These are phyloP conservation scores for Euphorbia celastroides DNA, from an alignment of 441 rosid genomes.

Conservation along the genomic window DNA sequence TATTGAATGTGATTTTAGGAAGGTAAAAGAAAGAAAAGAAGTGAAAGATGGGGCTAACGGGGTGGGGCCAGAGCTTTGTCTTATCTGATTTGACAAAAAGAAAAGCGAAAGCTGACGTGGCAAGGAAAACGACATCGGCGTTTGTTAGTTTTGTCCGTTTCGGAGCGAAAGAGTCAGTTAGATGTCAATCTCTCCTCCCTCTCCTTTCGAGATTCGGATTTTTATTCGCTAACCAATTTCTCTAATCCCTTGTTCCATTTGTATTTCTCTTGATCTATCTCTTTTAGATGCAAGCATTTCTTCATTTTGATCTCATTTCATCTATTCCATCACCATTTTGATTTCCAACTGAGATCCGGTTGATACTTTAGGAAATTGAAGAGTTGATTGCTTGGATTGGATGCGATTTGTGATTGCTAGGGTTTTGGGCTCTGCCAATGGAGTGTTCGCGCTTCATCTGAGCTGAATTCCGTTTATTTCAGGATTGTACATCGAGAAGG, in stretches of 20 bases:
- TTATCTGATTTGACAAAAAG: too few species aligned
- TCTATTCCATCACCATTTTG: not conserved
- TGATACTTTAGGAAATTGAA: not conserved
- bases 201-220: not conserved
- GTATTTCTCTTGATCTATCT: not conserved
- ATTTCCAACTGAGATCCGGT: not conserved
- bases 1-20: too few species aligned
- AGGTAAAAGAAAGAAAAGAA: too few species aligned
- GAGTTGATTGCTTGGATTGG: not conserved
- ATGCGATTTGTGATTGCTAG: conserved; percentile 4
- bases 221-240: not conserved
- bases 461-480: too few species aligned
- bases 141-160: conserved; percentile 8
- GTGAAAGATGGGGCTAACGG: too few species aligned
- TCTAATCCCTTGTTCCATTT: too few species aligned
- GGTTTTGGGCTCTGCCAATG: not conserved
- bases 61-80: too few species aligned
- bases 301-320: conserved; percentile 9
- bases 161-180: not conserved
- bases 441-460: not conserved
- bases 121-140: conserved; percentile 6
- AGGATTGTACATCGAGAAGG: too few species aligned
- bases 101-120: too few species aligned
- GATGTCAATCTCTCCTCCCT: not conserved
- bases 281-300: not conserved